Percentiles rank a stretch among this genome's conserved stretches.
phyloP scores from a whole-genome alignment of 495 filamentous ascomycete species.

The Penicillium herquei region DNA sequence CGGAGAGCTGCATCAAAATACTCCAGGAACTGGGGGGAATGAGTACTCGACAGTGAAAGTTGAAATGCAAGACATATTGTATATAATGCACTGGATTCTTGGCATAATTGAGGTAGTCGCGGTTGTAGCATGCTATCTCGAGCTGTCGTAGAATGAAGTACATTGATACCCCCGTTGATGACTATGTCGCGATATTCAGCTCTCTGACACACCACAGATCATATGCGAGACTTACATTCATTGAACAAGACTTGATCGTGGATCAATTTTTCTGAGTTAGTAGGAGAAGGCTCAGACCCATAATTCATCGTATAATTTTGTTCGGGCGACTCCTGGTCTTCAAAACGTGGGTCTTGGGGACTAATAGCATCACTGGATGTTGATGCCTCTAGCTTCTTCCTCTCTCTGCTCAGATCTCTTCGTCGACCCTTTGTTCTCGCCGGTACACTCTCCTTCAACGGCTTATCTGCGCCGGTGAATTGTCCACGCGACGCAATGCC shows the following conservation, averaged over 20 bases:
- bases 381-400: conserved; percentile 4
- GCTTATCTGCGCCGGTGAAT: conserved; percentile 35
- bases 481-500: conserved; percentile 38
- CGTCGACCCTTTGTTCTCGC: conserved; percentile 26
- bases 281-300: not conserved
- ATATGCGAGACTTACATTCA: conserved; percentile 24
- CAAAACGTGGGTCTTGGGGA: not conserved
- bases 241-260: conserved; percentile 28
- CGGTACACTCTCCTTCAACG: conserved; percentile 24
- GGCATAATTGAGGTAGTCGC: conserved; percentile 26
- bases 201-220: too few species aligned
- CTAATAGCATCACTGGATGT: not conserved
- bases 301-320: not conserved
- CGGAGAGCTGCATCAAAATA: conserved; percentile 31
- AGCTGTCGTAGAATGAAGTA: conserved; percentile 33
- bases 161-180: conserved; percentile 28
- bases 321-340: not conserved
- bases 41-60: conserved; percentile 16
- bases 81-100: conserved; percentile 32
- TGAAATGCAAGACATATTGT: conserved; percentile 35
- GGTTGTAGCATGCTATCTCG: conserved; percentile 19
- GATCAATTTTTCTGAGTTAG: not conserved
- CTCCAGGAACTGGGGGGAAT: conserved; percentile 26
- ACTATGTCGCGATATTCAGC: conserved; percentile 19
- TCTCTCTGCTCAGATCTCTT: conserved; percentile 30